phyloP scores from a whole-genome alignment of 108 stramenopile genomes.

The Skeletonema tropicum region DNA sequence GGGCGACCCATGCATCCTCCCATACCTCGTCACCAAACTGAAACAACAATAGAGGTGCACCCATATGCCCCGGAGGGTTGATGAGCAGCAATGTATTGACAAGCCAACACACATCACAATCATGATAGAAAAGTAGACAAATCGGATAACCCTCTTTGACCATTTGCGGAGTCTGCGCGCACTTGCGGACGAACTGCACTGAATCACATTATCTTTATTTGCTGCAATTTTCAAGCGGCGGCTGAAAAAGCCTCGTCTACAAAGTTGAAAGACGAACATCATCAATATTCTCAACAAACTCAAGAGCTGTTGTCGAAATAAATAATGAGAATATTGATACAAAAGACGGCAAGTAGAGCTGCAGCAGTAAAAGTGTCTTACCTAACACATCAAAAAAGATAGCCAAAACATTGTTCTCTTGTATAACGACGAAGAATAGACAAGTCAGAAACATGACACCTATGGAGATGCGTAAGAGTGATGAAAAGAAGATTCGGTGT shows the following conservation, averaged over 20 bases:
- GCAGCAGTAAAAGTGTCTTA: background rate
- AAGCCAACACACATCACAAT: background rate
- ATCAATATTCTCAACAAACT: conserved; percentile 23
- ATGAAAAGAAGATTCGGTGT: conserved; percentile 6
- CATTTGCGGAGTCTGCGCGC: background rate
- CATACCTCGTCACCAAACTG: conserved; percentile 43
- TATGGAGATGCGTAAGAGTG: conserved; percentile 5
- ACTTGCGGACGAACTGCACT: background rate
- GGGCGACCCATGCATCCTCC: conserved; percentile 23
- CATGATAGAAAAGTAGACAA: background rate
- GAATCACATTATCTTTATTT: background rate
- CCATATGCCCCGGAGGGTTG: background rate
- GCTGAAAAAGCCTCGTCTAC: conserved; percentile 11
- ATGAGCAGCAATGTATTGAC: background rate
- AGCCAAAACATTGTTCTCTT: conserved; percentile 9
- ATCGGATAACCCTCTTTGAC: conserved; percentile 1
- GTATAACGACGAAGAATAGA: conserved; percentile 11
- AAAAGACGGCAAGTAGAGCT: background rate
- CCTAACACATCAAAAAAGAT: conserved; percentile 30
- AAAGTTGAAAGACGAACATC: conserved; percentile 16
- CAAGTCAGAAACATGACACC: conserved; percentile 12
- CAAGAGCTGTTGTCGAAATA: conserved; percentile 1
- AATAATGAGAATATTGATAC: no score
- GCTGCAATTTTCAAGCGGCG: conserved; percentile 6
- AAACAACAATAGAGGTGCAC: conserved; percentile 4